phyloP scores from a whole-genome alignment of 306 rosid genomes.

The Ziziphus jujuba region DNA sequence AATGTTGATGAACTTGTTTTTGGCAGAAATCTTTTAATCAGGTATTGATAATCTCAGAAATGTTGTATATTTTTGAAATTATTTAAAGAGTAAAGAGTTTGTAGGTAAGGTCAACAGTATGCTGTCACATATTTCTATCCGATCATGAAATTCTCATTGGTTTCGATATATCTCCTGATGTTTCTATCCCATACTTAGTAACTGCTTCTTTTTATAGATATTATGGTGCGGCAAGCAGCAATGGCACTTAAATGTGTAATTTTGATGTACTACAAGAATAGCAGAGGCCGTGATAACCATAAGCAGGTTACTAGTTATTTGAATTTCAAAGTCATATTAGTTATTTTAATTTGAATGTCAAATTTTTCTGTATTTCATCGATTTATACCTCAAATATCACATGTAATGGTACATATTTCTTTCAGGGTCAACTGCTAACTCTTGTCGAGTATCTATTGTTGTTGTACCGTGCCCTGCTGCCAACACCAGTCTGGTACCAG shows the following conservation, averaged over 20 bases:
- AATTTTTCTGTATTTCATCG: not conserved
- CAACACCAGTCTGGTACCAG: constrained; percentile 98
- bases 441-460: constrained; percentile 81
- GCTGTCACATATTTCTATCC: not conserved
- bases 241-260: constrained; percentile 21
- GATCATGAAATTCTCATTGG: not conserved
- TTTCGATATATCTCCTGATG: not conserved
- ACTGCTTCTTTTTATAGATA: constrained; percentile 11
- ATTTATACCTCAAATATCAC: constrained; percentile 1
- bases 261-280: constrained; percentile 22
- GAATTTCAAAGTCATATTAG: not conserved
- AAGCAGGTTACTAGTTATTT: constrained; percentile 15
- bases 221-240: constrained; percentile 28
- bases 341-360: no score
- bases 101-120: not conserved
- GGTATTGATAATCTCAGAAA: not conserved
- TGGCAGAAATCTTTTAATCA: not conserved
- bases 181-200: not conserved
- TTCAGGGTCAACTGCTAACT: constrained; percentile 95
- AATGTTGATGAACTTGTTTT: not conserved
- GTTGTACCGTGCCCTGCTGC: constrained; percentile 92
- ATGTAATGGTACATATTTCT: not conserved
- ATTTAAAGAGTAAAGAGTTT: not conserved
- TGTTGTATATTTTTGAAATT: not conserved
- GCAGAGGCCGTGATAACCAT: constrained; percentile 22